These are phyloP conservation scores for Plantago lanceolata DNA, from an alignment of 305 asterid genomes.

Conservation along the genomic window DNA sequence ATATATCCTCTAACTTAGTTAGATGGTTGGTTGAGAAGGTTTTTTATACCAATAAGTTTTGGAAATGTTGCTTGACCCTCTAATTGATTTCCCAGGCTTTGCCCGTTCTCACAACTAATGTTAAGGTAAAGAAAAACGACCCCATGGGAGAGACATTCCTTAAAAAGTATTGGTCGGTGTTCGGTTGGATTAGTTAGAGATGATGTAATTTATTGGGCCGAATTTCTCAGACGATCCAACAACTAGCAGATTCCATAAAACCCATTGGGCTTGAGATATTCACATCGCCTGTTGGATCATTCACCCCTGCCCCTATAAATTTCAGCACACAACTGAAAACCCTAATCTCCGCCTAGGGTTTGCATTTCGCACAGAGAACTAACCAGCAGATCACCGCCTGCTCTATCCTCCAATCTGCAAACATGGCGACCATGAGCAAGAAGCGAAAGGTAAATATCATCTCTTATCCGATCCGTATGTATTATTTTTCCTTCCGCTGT, in stretches of 20 bases:
- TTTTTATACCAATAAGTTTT: too few species aligned
- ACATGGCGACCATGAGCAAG: constrained; percentile 9
- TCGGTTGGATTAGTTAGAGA: too few species aligned
- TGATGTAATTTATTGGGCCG: not conserved
- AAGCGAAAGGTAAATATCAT: constrained; percentile 45
- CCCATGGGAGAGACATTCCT: too few species aligned
- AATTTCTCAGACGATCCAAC: not conserved
- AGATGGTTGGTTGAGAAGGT: too few species aligned
- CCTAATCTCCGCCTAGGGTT: constrained; percentile 27
- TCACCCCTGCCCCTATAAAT: constrained; percentile 4
- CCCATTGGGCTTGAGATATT: not conserved
- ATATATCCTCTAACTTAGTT: too few species aligned
- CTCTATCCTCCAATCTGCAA: not conserved
- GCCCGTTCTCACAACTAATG: too few species aligned
- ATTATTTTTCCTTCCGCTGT: too few species aligned
- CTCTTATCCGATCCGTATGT: not conserved
- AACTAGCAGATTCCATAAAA: not conserved
- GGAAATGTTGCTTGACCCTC: too few species aligned
- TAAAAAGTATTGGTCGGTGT: too few species aligned
- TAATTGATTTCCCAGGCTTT: too few species aligned
- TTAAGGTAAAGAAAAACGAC: too few species aligned
- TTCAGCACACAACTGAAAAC: constrained; percentile 10
- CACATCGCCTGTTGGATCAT: constrained; percentile 14
- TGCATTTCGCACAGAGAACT: not conserved
- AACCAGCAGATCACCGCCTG: not conserved